These are phyloP conservation scores for Trichoderma sp. DNA, from an alignment of 2,329 filamentous ascomycete species.

Conservation along the genomic window DNA sequence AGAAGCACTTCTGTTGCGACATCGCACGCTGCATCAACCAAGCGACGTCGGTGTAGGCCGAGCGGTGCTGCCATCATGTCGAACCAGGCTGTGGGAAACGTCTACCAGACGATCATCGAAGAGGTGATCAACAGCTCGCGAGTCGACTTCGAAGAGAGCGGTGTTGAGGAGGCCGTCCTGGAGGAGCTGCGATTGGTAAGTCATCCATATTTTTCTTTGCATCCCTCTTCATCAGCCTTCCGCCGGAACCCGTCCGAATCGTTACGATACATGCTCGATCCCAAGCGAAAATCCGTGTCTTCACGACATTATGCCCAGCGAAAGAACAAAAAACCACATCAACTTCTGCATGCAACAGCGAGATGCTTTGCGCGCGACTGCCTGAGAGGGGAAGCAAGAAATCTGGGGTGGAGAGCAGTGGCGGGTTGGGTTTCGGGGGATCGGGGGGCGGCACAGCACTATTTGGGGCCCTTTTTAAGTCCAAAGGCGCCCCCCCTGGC, in stretches of 20 bases:
- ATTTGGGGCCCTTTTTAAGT: constrained; percentile 59
- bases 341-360: not conserved
- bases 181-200: constrained; percentile 85
- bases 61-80: constrained; percentile 46
- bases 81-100: constrained; percentile 62
- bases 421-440: constrained; percentile 28
- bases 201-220: not conserved
- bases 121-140: constrained; percentile 90
- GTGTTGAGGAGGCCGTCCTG: constrained; percentile 82
- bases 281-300: not conserved
- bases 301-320: not conserved
- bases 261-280: not conserved
- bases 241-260: not conserved
- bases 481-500: constrained; percentile 28
- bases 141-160: constrained; percentile 95
- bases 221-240: not conserved
- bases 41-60: constrained; percentile 18
- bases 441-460: constrained; percentile 46
- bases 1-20: not conserved
- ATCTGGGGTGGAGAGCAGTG: constrained; percentile 25
- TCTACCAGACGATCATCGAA: constrained; percentile 76
- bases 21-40: constrained; percentile 4
- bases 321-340: not conserved
- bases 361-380: constrained; percentile 17
- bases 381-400: constrained; percentile 36